Percentiles rank a stretch among this genome's conserved stretches.
phyloP scores from a whole-genome alignment of 768 basidiomycete species.

The Plicaturopsis crispa region DNA sequence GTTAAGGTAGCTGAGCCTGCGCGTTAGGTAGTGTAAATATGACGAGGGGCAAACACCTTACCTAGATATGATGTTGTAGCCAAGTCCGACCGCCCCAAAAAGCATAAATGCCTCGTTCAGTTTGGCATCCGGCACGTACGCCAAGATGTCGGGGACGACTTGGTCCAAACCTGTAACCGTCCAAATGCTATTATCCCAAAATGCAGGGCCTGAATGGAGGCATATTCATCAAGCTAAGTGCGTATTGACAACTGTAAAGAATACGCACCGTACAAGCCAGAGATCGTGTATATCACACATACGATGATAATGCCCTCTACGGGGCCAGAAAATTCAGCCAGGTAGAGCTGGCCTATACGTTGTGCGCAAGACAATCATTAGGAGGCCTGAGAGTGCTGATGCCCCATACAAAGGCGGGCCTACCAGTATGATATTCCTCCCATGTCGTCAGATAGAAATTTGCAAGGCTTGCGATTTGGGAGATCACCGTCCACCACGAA shows the following conservation, averaged over 20 bases:
- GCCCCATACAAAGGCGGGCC: conserved; percentile 8
- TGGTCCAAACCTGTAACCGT: conserved; percentile 48
- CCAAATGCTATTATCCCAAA: conserved; percentile 74
- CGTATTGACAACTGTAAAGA: neutral
- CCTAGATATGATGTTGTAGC: conserved; percentile 77
- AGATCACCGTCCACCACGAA: conserved; percentile 96
- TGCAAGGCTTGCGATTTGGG: conserved; percentile 61
- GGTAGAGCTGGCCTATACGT: conserved; percentile 68
- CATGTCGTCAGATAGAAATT: conserved; percentile 74
- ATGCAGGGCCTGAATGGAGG: conserved; percentile 56
- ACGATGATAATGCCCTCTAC: conserved; percentile 95
- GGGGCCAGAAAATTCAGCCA: conserved; percentile 91
- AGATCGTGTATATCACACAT: conserved; percentile 64
- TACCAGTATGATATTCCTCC: conserved; percentile 86
- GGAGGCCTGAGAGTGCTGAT: no score
- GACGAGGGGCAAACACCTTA: conserved; percentile 17
- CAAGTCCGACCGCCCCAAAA: conserved; percentile 61
- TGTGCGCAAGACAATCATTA: no score
- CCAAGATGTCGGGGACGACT: conserved; percentile 36
- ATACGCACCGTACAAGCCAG: conserved; percentile 62
- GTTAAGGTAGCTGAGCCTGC: conserved; percentile 71
- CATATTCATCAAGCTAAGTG: neutral
- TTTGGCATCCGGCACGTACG: conserved; percentile 53
- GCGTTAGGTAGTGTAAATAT: neutral
- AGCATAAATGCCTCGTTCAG: conserved; percentile 88